Conservation (phyloP, 805 yeast species). For the Teunomyces funiuensis region DNA sequence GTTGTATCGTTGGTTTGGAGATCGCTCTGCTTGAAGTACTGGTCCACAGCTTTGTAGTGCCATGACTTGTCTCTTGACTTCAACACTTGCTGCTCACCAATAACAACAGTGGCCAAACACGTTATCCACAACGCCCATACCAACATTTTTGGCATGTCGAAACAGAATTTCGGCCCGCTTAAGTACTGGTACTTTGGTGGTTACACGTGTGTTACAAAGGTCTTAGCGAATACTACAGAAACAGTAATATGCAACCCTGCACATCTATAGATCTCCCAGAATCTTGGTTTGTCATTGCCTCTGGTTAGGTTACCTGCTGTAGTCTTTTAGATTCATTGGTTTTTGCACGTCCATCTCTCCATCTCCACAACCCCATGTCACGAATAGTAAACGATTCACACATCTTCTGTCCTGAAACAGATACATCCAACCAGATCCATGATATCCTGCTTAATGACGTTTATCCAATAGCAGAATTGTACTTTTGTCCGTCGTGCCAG, state of each 20-base stretch:
- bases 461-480: conserved; percentile 24
- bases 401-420: conserved; percentile 19
- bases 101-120: background rate
- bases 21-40: conserved; percentile 21
- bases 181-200: background rate
- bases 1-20: conserved; percentile 12
- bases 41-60: background rate
- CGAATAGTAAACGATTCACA: conserved; percentile 21
- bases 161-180: background rate
- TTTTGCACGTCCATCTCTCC: background rate
- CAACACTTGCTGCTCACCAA: background rate
- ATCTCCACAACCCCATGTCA: conserved; percentile 17
- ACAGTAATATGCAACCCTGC: background rate
- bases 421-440: conserved; percentile 7
- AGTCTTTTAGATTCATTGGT: too few relatives aligned
- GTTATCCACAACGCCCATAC: background rate
- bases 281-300: too few relatives aligned
- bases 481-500: conserved; percentile 41
- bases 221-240: background rate
- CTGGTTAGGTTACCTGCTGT: too few relatives aligned
- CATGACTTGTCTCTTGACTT: background rate
- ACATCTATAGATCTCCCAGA: too few relatives aligned
- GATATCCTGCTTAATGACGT: conserved; percentile 9
- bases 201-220: background rate
- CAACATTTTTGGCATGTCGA: background rate